Base-by-base conservation (phyloP, 1,284 basidiomycete species). In the Ganoderma multipileum region DNA sequence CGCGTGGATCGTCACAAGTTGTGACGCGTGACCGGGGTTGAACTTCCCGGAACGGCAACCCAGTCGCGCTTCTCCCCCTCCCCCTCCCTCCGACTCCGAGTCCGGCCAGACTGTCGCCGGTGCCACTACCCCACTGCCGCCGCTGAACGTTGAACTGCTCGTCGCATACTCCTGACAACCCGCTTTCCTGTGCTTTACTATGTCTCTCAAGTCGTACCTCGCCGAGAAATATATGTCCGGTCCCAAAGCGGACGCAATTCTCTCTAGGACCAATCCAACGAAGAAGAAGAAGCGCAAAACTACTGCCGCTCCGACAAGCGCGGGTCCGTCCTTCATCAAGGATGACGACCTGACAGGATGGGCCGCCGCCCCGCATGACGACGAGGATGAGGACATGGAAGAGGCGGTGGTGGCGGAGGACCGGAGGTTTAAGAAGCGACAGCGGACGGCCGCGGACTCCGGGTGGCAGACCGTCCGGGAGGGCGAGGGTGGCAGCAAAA, bases 201-300 rank as follows among this genome's bases (percentile, higher is more conserved):
- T 72, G 71, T 72, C 71, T 41, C 58, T 93, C 81, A 88, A 94
- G 78, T 83, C 91, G 9, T 95, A 95, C 77, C 86, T 95, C 4
- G 93, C 93, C 1, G 87, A 91, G 72, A 94, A 93, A 73, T 99
- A 99, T 82, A 98, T 99, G 95, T 94, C 96, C 7, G 97, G 97
- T 0, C 91, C 95, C 0, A 99, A 98, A 79, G 96, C 97, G 3
- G 97, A 99, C 74, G 96, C 96, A 18, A 98, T 99, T 72, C 87
- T 99, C 4, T 86, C 84, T 1, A 85, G 86, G 0, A 83, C 87
- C 64, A 87, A 87, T 76, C 92, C 90, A 80, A 86, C 84, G 74
- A 95, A 92, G 83, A 88, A 86, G 77, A 95, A 94, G 85, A 95
- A 93, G 80, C 87, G 89, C 62, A 94, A 92, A 79, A 84, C 85